A percentile compares a stretch with the other conserved stretches of the same genome.
Conservation (phyloP, 345 rosid species). For the Arabidopsis suecica region DNA sequence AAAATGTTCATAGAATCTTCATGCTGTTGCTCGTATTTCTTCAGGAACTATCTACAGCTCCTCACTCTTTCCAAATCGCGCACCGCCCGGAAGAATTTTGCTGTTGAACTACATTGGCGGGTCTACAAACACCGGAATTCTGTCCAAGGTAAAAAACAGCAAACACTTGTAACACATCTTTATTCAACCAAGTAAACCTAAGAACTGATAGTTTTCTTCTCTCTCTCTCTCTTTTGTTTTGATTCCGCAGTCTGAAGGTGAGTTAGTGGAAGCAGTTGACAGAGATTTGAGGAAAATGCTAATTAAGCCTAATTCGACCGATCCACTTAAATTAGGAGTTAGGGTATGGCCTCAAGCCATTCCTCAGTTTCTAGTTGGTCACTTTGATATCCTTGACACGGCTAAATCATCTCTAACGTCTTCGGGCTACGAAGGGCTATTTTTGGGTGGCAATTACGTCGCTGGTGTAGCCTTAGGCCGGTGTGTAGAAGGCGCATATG, state of each 20-base stretch:
- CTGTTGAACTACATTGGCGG: slow-evolving; percentile 91
- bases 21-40: neutral
- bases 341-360: slow-evolving; percentile 94
- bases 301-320: slow-evolving; percentile 71
- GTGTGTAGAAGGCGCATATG: slow-evolving; percentile 87
- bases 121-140: slow-evolving; percentile 75
- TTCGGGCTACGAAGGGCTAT: slow-evolving; percentile 68
- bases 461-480: slow-evolving; percentile 90
- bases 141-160: slow-evolving; percentile 65
- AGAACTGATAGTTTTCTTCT: neutral
- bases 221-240: neutral
- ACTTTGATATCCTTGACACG: slow-evolving; percentile 66
- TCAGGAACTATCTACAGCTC: slow-evolving; percentile 95
- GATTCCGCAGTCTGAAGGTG: slow-evolving; percentile 54
- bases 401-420: slow-evolving; percentile 63
- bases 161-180: neutral
- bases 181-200: neutral
- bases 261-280: slow-evolving; percentile 87
- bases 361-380: slow-evolving; percentile 92
- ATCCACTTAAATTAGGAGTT: slow-evolving; percentile 74
- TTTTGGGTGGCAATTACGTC: slow-evolving; percentile 81
- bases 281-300: slow-evolving; percentile 94
- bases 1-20: neutral
- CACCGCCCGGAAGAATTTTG: slow-evolving; percentile 76
- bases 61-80: slow-evolving; percentile 91